These are phyloP conservation scores for Hypsizygus ulmarius DNA, from an alignment of 1,284 basidiomycete genomes.

Conservation along the genomic window DNA sequence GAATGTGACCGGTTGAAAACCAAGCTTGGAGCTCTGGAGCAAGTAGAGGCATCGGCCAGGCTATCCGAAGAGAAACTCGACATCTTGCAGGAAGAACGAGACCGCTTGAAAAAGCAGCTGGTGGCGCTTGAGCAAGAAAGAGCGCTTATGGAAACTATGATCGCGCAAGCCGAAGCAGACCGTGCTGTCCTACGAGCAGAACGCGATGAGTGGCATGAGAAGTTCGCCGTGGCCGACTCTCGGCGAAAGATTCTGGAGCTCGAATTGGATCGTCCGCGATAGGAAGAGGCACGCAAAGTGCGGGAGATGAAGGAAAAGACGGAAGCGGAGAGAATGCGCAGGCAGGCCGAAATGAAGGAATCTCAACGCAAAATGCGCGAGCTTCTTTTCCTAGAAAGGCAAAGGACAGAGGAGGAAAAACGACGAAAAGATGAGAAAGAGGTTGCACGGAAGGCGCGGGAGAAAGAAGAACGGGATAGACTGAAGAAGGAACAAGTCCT, in stretches of 20 bases:
- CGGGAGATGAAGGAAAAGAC: background rate
- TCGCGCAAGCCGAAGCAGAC: background rate
- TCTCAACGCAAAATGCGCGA: conserved; percentile 5
- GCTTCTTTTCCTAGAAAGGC: background rate
- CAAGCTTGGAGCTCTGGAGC: too few relatives aligned
- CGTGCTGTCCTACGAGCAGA: background rate
- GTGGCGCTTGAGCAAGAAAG: too few relatives aligned
- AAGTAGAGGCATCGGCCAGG: too few relatives aligned
- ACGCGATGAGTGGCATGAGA: background rate
- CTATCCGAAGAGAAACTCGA: too few relatives aligned
- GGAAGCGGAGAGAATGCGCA: background rate
- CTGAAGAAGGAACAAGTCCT: background rate
- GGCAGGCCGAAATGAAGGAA: conserved; percentile 7
- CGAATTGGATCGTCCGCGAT: conserved; percentile 1
- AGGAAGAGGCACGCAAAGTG: conserved; percentile 6
- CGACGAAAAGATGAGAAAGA: conserved; percentile 2
- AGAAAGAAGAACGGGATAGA: background rate
- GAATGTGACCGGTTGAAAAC: too few relatives aligned
- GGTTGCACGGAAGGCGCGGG: too few relatives aligned
- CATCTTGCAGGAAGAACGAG: too few relatives aligned
- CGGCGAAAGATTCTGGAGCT: conserved; percentile 5
- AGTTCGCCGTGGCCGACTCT: background rate
- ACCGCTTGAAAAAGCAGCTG: too few relatives aligned
- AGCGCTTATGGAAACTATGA: too few relatives aligned
- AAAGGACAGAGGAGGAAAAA: background rate